These are phyloP conservation scores for Avena atlantica DNA, from an alignment of 176 grass and related monocot species.

Conservation along the genomic window DNA sequence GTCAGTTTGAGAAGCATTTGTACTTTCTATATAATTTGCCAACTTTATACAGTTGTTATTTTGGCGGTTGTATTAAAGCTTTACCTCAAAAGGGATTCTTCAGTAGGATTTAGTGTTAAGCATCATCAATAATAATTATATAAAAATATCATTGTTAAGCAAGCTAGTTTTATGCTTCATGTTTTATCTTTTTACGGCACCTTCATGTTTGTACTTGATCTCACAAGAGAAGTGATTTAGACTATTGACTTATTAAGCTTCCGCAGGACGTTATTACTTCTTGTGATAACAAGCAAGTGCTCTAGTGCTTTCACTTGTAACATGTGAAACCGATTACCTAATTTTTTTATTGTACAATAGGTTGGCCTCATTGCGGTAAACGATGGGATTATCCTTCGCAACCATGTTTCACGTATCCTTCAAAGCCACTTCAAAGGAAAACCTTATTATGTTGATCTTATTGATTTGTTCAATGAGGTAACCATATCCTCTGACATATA, in stretches of 20 bases:
- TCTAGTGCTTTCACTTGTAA: slow-evolving; percentile 25
- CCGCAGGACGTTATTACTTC: not conserved
- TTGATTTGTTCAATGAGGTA: slow-evolving; percentile 99
- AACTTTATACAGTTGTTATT: not conserved
- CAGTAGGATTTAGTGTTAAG: not conserved
- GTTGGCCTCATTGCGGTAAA: slow-evolving; percentile 99
- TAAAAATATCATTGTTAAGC: not conserved
- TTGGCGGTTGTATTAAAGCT: slow-evolving; percentile 6
- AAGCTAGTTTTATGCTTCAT: slow-evolving; percentile 21
- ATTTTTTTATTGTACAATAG: slow-evolving; percentile 58
- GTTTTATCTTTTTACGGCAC: not conserved
- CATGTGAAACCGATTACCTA: slow-evolving; percentile 23
- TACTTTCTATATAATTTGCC: not conserved
- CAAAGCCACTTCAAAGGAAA: slow-evolving; percentile 84
- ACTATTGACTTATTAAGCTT: slow-evolving; percentile 11
- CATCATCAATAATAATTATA: not conserved
- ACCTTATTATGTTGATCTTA: slow-evolving; percentile 92
- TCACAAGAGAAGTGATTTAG: slow-evolving; percentile 26
- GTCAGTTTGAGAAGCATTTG: slow-evolving; percentile 46
- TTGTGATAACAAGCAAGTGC: not conserved
- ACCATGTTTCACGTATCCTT: slow-evolving; percentile 91
- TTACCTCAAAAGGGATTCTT: not conserved
- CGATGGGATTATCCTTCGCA: slow-evolving; percentile 94
- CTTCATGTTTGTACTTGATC: slow-evolving; percentile 30
- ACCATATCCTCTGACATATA: slow-evolving; percentile 26